phyloP scores from a whole-genome alignment of 768 basidiomycete species.

The Rubroboletus pulcherrimus region DNA sequence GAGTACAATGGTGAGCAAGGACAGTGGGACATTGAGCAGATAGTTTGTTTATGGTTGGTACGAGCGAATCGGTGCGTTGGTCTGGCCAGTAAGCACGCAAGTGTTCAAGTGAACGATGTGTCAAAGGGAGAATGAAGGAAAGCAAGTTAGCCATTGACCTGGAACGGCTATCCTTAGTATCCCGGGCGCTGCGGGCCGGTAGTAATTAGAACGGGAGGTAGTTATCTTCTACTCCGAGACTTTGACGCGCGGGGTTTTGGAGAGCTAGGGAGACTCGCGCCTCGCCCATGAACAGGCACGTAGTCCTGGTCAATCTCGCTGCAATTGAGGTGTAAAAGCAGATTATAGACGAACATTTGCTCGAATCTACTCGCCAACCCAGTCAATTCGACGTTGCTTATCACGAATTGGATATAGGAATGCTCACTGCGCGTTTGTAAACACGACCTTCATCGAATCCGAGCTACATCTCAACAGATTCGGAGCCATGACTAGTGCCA shows the following conservation, averaged over 20 bases:
- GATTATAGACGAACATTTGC: constrained; percentile 82
- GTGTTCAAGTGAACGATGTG: background rate
- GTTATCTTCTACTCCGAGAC: constrained; percentile 49
- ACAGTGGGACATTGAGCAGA: background rate
- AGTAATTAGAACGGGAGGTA: background rate
- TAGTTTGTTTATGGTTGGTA: background rate
- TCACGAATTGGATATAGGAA: background rate
- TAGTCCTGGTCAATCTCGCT: constrained; percentile 73
- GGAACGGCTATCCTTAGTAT: background rate
- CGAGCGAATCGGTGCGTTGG: background rate
- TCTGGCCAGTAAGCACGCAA: background rate
- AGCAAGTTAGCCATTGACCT: background rate
- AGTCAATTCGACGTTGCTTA: constrained; percentile 8
- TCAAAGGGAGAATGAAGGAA: background rate
- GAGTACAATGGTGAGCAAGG: constrained; percentile 15
- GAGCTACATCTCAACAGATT: constrained; percentile 85
- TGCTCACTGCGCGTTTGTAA: constrained; percentile 86
- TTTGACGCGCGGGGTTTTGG: constrained; percentile 48
- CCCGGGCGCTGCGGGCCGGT: background rate
- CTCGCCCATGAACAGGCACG: constrained; percentile 74
- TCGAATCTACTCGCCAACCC: constrained; percentile 57
- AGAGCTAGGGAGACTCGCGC: constrained; percentile 51
- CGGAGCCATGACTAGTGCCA: constrained; percentile 90
- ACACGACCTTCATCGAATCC: constrained; percentile 84
- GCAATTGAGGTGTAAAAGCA: constrained; percentile 77